Evolutionary conservation across 2,329 filamentous ascomycete species (phyloP), one percentile per base, ranked within the genome.

Genomic region (Canariomyces notabilis): DNA sequence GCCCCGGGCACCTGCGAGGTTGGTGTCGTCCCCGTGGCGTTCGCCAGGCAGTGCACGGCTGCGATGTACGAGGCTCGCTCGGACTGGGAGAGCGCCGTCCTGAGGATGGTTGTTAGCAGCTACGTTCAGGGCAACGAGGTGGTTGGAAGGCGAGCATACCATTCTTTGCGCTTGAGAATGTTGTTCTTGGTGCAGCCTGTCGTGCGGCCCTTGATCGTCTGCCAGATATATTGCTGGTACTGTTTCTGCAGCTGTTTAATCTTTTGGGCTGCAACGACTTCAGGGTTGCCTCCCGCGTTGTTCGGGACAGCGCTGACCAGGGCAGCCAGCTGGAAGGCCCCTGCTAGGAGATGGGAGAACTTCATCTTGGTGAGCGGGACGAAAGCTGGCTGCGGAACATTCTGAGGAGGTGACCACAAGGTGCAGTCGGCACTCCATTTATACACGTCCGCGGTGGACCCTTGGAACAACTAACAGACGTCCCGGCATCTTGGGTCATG

Each of bases 121-220:
- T 2, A 15, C 15, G 32, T 5, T 23, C 12, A 40, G 15, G 9
- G 5, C 15, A 11, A 36, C 8, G 20, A 35, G 22, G 34, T 3
- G 33, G 16, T 4, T 3, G 14, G 29, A 2, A 8, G 19, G n/a
- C 18, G 11, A 5, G 21, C 42, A 14, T 35, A 46, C 50, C 47
- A 52, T 32, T 50, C 47, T 14, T 44, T 50, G 37, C 50, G 50
- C 5, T 16, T 33, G 12, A 42, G 41, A 26, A 52, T 47, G 18
- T 26, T 50, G 6, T 45, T 31, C 6, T 14, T 14, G 6, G 37
- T 50, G 22, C 47, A 52, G 12, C 41, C 47, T 2, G 36, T 46
- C 20, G 37, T 43, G 41, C 40, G 33, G 3, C n/a, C 20, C 34
- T 50, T 50, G 44, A 52, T 45, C 15, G 26, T 32, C 16, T 36